A percentile compares a stretch with the other conserved stretches of the same genome.
These are phyloP conservation scores for Boletus sp. DNA, from an alignment of 1,284 basidiomycete genomes.

Conservation along the genomic window DNA sequence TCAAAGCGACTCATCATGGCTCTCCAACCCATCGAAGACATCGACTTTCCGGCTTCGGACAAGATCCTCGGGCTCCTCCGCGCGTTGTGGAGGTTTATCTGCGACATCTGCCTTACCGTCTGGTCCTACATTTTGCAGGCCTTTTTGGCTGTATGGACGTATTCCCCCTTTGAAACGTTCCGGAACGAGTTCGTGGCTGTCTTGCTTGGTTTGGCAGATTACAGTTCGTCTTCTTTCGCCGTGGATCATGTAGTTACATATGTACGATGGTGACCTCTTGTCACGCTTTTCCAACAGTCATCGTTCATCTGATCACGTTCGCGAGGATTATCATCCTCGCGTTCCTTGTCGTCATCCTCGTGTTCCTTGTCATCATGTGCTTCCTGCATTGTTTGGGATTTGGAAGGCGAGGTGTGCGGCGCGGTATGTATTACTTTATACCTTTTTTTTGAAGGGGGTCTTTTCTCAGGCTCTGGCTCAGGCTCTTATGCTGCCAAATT, in stretches of 20 bases:
- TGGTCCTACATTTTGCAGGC: conserved; percentile 14
- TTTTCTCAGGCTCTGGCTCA: no score
- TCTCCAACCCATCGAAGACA: conserved; percentile 18
- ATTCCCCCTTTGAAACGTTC: conserved; percentile 27
- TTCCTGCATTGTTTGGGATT: not conserved
- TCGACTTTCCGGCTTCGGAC: conserved; percentile 20
- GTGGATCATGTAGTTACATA: not conserved
- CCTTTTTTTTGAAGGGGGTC: no score
- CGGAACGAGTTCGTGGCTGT: conserved; percentile 15
- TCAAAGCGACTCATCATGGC: conserved; percentile 17
- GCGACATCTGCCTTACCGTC: conserved; percentile 4
- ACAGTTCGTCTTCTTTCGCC: conserved; percentile 14
- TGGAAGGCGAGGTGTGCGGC: conserved; percentile 6
- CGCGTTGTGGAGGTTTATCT: conserved; percentile 17
- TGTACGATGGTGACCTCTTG: not conserved
- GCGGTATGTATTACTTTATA: conserved; percentile 8
- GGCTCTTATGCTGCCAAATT: conserved; percentile 16
- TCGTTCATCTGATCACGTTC: conserved; percentile 16
- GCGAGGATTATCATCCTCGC: conserved; percentile 13
- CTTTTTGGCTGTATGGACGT: conserved; percentile 21
- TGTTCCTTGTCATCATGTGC: conserved; percentile 1
- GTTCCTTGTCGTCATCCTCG: conserved; percentile 10
- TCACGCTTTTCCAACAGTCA: not conserved
- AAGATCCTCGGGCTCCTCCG: conserved; percentile 15
- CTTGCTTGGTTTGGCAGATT: conserved; percentile 13